A percentile compares a stretch with the other conserved stretches of the same genome.
Evolutionary conservation across 257 asterid genomes (phyloP).

Genomic region (Avicennia marina): DNA sequence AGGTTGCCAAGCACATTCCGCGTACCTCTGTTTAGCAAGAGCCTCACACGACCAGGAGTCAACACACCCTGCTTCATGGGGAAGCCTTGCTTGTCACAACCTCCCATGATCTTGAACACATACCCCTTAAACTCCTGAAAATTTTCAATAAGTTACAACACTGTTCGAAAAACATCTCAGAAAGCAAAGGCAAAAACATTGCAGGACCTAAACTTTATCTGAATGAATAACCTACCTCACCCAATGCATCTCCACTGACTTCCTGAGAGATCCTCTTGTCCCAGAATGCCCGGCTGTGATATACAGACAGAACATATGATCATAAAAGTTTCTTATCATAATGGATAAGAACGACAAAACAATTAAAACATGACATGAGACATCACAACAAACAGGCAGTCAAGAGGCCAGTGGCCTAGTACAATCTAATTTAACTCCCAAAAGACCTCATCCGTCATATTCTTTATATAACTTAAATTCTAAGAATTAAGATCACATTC

Average conservation of each 20-base stretch:
- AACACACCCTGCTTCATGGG: slow-evolving; percentile 64
- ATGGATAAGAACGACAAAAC: too few relatives aligned
- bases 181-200: not conserved
- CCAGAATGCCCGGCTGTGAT: slow-evolving; percentile 16
- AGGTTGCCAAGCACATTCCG: not conserved
- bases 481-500: too few relatives aligned
- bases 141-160: slow-evolving; percentile 15
- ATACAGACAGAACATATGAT: too few relatives aligned
- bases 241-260: slow-evolving; percentile 51
- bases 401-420: too few relatives aligned
- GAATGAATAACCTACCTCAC: slow-evolving; percentile 27
- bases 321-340: too few relatives aligned
- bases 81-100: slow-evolving; percentile 58
- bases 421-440: too few relatives aligned
- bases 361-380: too few relatives aligned
- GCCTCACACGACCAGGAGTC: slow-evolving; percentile 51
- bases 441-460: too few relatives aligned
- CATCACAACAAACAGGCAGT: too few relatives aligned
- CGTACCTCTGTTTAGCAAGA: slow-evolving; percentile 39
- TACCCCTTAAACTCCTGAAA: slow-evolving; percentile 25
- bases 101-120: slow-evolving; percentile 59
- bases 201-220: not conserved
- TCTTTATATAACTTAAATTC: too few relatives aligned
- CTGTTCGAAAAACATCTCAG: not conserved
- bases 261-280: slow-evolving; percentile 57